Conservation (phyloP, 208 protist genomes). For the Leishmania martiniquensis region DNA sequence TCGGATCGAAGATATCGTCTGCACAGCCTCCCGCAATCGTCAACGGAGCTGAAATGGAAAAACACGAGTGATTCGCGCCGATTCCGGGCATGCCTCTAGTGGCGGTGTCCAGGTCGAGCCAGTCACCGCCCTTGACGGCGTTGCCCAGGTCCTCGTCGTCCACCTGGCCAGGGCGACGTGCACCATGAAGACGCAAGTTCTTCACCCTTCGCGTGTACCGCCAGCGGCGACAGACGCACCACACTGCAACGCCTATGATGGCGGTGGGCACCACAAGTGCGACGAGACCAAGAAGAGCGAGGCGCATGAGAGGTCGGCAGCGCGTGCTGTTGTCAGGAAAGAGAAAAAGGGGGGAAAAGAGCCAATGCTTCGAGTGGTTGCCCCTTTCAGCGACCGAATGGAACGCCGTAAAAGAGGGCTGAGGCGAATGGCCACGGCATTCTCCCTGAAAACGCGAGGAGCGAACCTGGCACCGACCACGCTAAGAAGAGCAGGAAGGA, state of each 20-base stretch:
- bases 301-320: neutral
- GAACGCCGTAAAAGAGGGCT: neutral
- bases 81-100: neutral
- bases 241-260: constrained; percentile 24
- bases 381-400: neutral
- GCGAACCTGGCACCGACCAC: neutral
- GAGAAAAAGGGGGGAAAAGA: neutral
- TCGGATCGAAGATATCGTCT: constrained; percentile 59
- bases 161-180: constrained; percentile 44
- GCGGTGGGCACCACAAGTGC: constrained; percentile 50
- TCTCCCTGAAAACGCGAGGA: neutral
- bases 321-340: constrained; percentile 5
- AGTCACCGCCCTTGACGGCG: constrained; percentile 45
- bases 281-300: constrained; percentile 37
- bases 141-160: constrained; percentile 56
- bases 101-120: constrained; percentile 32
- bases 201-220: constrained; percentile 33
- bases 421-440: neutral
- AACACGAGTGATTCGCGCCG: constrained; percentile 4
- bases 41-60: neutral
- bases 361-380: neutral
- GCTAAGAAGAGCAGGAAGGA: neutral
- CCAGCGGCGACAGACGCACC: constrained; percentile 39
- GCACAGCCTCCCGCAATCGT: neutral
- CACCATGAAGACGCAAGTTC: constrained; percentile 52